Conservation (phyloP, 1,139 yeast genomes). For the Taphrina sp. region DNA sequence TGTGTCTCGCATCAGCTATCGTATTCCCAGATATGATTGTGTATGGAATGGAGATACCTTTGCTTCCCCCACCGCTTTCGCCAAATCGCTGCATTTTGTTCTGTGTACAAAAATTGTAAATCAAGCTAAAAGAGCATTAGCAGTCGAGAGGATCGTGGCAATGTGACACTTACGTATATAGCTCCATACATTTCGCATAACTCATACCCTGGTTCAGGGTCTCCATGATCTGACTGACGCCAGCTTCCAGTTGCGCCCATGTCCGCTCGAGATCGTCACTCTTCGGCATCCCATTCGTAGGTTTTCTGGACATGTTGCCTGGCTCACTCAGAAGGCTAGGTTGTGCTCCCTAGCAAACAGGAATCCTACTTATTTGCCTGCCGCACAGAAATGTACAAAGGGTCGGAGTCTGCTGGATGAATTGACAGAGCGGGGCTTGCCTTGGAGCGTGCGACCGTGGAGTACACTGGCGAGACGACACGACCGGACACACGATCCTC, state of each 20-base stretch:
- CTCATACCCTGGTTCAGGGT: constrained; percentile 35
- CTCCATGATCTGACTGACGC: constrained; percentile 35
- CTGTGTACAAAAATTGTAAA: constrained; percentile 86
- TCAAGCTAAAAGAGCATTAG: constrained; percentile 61
- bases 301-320: not conserved
- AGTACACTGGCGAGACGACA: too few relatives aligned
- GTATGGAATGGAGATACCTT: too few relatives aligned
- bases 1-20: too few relatives aligned
- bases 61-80: constrained; percentile 44
- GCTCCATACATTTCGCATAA: constrained; percentile 44
- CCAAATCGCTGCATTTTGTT: constrained; percentile 59
- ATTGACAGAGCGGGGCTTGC: too few relatives aligned
- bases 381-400: too few relatives aligned
- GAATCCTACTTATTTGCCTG: too few relatives aligned
- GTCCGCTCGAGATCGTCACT: constrained; percentile 30
- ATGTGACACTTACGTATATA: constrained; percentile 44
- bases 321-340: too few relatives aligned
- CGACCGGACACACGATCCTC: too few relatives aligned
- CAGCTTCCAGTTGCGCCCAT: constrained; percentile 36
- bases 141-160: constrained; percentile 43
- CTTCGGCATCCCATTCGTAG: constrained; percentile 18
- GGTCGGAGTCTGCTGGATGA: too few relatives aligned
- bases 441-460: too few relatives aligned
- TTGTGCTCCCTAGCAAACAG: too few relatives aligned
- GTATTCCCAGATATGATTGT: too few relatives aligned